These are phyloP conservation scores for Euphorbia tirucalli DNA, from an alignment of 345 rosid genomes.

Conservation along the genomic window DNA sequence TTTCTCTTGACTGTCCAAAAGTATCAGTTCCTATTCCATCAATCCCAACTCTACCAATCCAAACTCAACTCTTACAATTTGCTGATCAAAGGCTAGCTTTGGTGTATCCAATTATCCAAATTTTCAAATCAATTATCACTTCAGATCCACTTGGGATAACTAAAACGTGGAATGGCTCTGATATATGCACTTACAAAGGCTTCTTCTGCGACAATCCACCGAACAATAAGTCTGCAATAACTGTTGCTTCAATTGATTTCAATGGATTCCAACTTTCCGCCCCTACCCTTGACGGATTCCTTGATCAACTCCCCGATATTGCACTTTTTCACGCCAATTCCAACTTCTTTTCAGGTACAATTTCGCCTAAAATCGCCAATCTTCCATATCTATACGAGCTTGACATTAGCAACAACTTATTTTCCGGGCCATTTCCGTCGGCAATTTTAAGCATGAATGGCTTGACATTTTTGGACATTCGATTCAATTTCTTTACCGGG, in stretches of 20 bases:
- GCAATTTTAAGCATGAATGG: conserved; percentile 52
- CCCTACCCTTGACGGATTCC: conserved; percentile 69
- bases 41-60: conserved; percentile 22
- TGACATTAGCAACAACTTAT: conserved; percentile 72
- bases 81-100: conserved; percentile 64
- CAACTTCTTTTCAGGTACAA: conserved; percentile 60
- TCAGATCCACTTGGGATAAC: conserved; percentile 72
- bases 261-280: conserved; percentile 78
- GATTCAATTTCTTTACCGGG: conserved; percentile 70
- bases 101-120: conserved; percentile 74
- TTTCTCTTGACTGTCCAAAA: conserved; percentile 22
- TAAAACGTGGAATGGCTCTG: conserved; percentile 66
- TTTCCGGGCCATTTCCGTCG: conserved; percentile 70
- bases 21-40: conserved; percentile 7
- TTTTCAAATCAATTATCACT: conserved; percentile 62
- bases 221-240: conserved; percentile 60
- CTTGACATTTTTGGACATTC: conserved; percentile 64
- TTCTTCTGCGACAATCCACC: conserved; percentile 84
- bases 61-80: conserved; percentile 35
- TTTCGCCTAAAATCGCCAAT: conserved; percentile 52
- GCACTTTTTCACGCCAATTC: conserved; percentile 90
- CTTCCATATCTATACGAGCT: conserved; percentile 81
- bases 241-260: conserved; percentile 84
- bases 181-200: conserved; percentile 75
- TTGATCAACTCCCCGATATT: conserved; percentile 67